Evolutionary conservation across 1,139 yeast species (phyloP), one percentile per base, ranked within the genome.

Genomic region (Blastobotrys proliferans): DNA sequence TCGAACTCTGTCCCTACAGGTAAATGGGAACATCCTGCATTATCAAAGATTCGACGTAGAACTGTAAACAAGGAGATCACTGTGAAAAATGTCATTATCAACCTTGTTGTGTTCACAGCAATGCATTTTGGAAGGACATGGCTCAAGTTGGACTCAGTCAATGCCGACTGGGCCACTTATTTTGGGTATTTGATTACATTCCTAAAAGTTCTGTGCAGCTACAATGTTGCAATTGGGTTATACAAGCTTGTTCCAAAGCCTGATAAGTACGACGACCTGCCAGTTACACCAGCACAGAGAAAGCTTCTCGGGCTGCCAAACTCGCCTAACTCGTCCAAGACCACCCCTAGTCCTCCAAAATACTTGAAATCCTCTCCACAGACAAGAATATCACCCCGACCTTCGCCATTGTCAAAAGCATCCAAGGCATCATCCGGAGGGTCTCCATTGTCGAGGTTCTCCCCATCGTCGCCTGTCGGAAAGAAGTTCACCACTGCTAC

Each of bases 211-310:
- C 47, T 72, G 6, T 60, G 69, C 38, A 36, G 61, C 1, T 66
- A 60, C 51, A 73, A 73, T 49, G 60, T 72, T 2, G 40, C 54
- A 1, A 47, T 54, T 19, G 69, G 74, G 1, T 35, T 63, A 3
- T 61, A 63, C 49, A 60, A 60, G 33, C 55, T 72, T n/a, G 41
- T 67, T 10, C 52, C 58, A 38, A 64, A 69, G 3, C 57, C 53
- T 29, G 69, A 67, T 40, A 62, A 61, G 25, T 60, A 66, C 29
- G 64, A 63, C n/a, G 74, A 72, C 50, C 47, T 72, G 34, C 61
- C 69, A 11, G 45, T 73, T 35, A 67, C 69, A 3, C 62, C 66
- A 2, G 60, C 64, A 11, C 78, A 73, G 51, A 63, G 69, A 43
- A 55, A 60, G 36, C 59, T 73, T 16, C 53, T 73, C 39, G 77